Base-by-base conservation (phyloP, 345 rosid genomes). In the Trapa incisa region DNA sequence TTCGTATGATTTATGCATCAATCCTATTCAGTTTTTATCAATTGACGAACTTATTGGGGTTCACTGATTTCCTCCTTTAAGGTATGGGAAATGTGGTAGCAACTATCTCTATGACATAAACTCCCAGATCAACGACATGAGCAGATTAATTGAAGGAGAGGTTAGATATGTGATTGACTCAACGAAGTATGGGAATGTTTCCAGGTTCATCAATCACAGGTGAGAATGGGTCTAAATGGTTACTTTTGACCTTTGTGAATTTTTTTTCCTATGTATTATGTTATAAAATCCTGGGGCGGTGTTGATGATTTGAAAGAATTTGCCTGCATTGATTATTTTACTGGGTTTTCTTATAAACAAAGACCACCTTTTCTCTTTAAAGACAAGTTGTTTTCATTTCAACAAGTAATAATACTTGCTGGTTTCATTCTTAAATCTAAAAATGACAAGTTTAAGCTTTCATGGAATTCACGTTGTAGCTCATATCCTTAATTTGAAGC, bases 181-280 rank as follows among this genome's bases (percentile, higher is more conserved):
- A 54, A 84, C 96, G 3, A 82, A 77, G 47, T 75, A 84, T 70
- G 96, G 96, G 58, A 95, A 91, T 71, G 80, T 91, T 64, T 85
- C 99, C 63, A 79, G 97, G 63, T 95, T 89, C 82, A 88, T 95
- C 73, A 95, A 95, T 75, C 99, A 95, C 83, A 91, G 99, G 99
- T 91, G 74, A 70, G 80, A 53, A 52, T 15, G 35, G 16, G 37
- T 48, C 61, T 35, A 63, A 3, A 32, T 50, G 37, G 33, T 3
- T n/a, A 35, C 38, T 58, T 22, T 54, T 54, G 35, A 58, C 63
- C 35, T 58, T 15, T 8, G 3, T 32, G 2, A 7, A 32, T 1
- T 11, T 58, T 5, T 22, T 9, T 58, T n/a, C 33, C 6, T 13
- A n/a, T 54, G 22, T 54, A 54, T 54, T 22, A 50, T 15, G 22